Evolutionary conservation across 2,329 filamentous ascomycete species (phyloP), one percentile per base, ranked within the genome.

Genomic region (Pseudogymnoascus sp.): DNA sequence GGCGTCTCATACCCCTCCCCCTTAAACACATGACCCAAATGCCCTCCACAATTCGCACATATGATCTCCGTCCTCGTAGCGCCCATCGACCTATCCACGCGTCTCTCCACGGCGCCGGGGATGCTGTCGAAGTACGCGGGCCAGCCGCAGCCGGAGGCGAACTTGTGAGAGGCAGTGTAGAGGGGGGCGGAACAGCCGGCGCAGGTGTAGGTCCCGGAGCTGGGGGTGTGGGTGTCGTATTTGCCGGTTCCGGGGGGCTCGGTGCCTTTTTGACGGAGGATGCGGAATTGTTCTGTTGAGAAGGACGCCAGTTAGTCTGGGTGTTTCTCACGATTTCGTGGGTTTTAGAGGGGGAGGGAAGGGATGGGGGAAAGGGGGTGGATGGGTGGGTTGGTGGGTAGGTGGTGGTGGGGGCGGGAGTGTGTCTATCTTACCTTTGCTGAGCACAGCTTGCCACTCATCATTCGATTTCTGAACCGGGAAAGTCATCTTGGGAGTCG

Each of bases 51-150:
- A 75, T 96, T 96, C 67, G 86, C 84, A 77, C 95, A 99, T 7
- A 96, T 88, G 71, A 99, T 99, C 80, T 99, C 95, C 12, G 87
- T 97, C 68, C 95, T 82, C 72, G 81, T 74, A 90, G 96, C 96
- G 56, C 93, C 93, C 61, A 92, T 83, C 0, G 86, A 80, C 59
- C 77, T 79, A 75, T 99, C 95, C 67, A 86, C 85, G 72, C 93
- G 88, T 66, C 93, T 82, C 37, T 85, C 90, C 11, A 99, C 91
- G 0, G 93, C 93, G 2, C 92, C 93, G 0, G 95, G 93, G 61
- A 99, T 85, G 68, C 89, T 93, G 77, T 99, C 95, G 74, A 93
- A 99, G 78, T 97, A 99, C 11, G 95, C 95, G 0, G 95, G 95
- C 95, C 95, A 99, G 65, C 95, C 95, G 77, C 95, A 99, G 43